Percentiles rank a stretch among this genome's conserved stretches.
Evolutionary conservation across 2,329 filamentous ascomycete genomes (phyloP).

Genomic region (Alternaria arborescens): DNA sequence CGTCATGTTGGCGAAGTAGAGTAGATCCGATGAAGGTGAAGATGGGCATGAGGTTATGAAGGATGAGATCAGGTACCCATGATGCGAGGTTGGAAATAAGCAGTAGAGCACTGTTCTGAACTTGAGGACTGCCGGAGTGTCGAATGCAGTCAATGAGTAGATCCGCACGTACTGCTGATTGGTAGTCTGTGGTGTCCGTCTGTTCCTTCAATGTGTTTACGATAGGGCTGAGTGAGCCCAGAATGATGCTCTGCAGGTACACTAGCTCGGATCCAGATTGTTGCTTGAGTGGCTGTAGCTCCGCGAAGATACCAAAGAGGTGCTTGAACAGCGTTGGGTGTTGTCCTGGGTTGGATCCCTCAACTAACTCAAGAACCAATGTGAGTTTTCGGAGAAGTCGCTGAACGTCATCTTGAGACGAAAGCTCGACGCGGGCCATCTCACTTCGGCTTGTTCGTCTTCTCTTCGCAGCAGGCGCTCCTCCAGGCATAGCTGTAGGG

Average conservation of each 20-base stretch:
- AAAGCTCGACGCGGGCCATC: slow-evolving; percentile 67
- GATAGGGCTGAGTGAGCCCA: slow-evolving; percentile 84
- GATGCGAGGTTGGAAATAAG: slow-evolving; percentile 87
- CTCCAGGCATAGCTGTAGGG: slow-evolving; percentile 74
- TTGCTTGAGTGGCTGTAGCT: slow-evolving; percentile 83
- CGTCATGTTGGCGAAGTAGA: slow-evolving; percentile 89
- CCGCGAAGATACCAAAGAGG: slow-evolving; percentile 84
- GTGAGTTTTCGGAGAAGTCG: slow-evolving; percentile 78
- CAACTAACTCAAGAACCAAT: slow-evolving; percentile 86
- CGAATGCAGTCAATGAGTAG: slow-evolving; percentile 93
- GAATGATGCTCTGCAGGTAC: slow-evolving; percentile 85
- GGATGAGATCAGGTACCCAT: slow-evolving; percentile 86
- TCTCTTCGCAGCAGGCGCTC: slow-evolving; percentile 78
- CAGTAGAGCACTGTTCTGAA: slow-evolving; percentile 90
- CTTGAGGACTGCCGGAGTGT: slow-evolving; percentile 87
- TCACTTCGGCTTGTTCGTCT: slow-evolving; percentile 80
- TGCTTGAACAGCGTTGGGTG: slow-evolving; percentile 80
- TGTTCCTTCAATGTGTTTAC: slow-evolving; percentile 74
- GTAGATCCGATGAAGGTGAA: slow-evolving; percentile 98
- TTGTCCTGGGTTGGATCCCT: slow-evolving; percentile 76
- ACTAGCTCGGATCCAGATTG: slow-evolving; percentile 86
- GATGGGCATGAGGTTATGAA: slow-evolving; percentile 98
- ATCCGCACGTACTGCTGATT: slow-evolving; percentile 83
- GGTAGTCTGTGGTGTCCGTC: slow-evolving; percentile 71
- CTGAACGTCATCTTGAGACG: slow-evolving; percentile 71